Evolutionary conservation across 495 filamentous ascomycete species (phyloP).

Genomic region (Cercophora samala): DNA sequence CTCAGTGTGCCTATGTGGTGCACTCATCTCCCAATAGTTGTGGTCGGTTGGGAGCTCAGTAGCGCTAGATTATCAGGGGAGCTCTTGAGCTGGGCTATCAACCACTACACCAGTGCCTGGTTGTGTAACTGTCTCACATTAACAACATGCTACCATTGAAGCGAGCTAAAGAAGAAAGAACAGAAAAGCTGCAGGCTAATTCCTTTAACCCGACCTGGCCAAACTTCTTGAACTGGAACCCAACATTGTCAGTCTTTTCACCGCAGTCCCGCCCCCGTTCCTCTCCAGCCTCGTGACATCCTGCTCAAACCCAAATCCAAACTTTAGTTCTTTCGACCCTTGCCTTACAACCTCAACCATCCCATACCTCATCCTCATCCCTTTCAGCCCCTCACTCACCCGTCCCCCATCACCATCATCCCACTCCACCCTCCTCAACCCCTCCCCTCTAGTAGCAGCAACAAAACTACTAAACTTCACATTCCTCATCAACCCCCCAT

Average conservation of each 20-base stretch:
- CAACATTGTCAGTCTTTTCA: constrained; percentile 4
- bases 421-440: constrained; percentile 33
- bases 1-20: background rate
- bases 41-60: background rate
- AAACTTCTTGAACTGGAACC: background rate
- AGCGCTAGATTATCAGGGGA: background rate
- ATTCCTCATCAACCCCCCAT: constrained; percentile 34
- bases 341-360: constrained; percentile 19
- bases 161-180: too few relatives aligned
- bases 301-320: constrained; percentile 39
- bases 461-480: constrained; percentile 39
- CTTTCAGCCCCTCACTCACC: constrained; percentile 23
- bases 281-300: constrained; percentile 30
- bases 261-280: constrained; percentile 1
- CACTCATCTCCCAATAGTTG: background rate
- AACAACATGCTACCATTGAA: too few relatives aligned
- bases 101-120: too few relatives aligned
- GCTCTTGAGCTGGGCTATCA: background rate
- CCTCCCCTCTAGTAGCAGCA: constrained; percentile 37
- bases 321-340: constrained; percentile 17
- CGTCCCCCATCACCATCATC: constrained; percentile 11
- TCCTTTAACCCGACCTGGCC: background rate
- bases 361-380: constrained; percentile 34
- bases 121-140: too few relatives aligned
- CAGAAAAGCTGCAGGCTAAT: too few relatives aligned